These are phyloP conservation scores for Cochlearia excelsa DNA, from an alignment of 345 rosid genomes.

Conservation along the genomic window DNA sequence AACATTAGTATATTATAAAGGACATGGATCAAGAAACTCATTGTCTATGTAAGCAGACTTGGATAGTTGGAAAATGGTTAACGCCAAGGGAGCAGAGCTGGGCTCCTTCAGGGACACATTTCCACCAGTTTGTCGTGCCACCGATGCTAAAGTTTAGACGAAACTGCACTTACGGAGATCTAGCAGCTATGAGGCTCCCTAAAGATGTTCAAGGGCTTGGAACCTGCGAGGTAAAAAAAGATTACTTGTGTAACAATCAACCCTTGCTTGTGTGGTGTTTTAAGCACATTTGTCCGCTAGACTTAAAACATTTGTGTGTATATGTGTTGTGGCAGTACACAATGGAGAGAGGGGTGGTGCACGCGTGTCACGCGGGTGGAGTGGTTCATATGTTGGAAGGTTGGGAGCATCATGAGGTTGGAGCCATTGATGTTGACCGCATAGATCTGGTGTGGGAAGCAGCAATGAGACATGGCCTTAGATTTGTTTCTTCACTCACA, in stretches of 20 bases:
- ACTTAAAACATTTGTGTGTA: background rate
- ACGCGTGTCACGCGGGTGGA: conserved; percentile 99
- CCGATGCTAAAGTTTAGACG: conserved; percentile 69
- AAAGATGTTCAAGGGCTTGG: conserved; percentile 87
- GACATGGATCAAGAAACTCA: too few relatives aligned
- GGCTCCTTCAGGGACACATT: conserved; percentile 92
- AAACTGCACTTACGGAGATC: conserved; percentile 87
- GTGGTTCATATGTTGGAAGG: conserved; percentile 88
- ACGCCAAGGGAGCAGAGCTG: conserved; percentile 85
- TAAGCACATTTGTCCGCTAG: background rate
- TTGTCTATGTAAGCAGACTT: conserved; percentile 45
- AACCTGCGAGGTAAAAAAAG: conserved; percentile 65
- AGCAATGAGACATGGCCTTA: conserved; percentile 74
- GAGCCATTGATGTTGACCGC: conserved; percentile 79
- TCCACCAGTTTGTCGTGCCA: conserved; percentile 98
- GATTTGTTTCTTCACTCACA: conserved; percentile 47
- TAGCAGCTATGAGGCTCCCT: conserved; percentile 97
- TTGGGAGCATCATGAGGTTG: conserved; percentile 94
- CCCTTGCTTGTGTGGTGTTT: conserved; percentile 1
- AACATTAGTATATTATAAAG: background rate
- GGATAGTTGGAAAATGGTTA: conserved; percentile 99
- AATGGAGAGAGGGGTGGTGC: conserved; percentile 94
- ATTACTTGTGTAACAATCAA: background rate
- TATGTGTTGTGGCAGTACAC: conserved; percentile 61
- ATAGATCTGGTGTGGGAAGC: conserved; percentile 93